Percentiles rank a stretch among this genome's conserved stretches.
Conservation (phyloP, 2,329 filamentous ascomycete genomes). For the Sporothrix curviconia region DNA sequence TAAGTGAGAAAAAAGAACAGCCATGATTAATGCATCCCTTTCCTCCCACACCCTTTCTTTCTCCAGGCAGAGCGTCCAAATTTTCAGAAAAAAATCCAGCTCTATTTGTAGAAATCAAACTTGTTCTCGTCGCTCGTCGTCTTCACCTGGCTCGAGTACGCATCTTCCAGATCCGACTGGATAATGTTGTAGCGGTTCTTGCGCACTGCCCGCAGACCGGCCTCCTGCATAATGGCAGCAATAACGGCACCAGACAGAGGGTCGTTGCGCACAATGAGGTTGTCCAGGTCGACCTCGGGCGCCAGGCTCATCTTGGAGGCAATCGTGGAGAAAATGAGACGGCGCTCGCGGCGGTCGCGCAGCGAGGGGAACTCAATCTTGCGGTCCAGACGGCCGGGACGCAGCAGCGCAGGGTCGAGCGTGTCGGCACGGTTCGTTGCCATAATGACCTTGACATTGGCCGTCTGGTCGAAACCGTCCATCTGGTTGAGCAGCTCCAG, state of each 20-base stretch:
- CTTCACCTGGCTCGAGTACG: slow-evolving; percentile 96
- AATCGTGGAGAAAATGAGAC: slow-evolving; percentile 96
- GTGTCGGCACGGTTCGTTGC: slow-evolving; percentile 98
- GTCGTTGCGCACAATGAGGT: slow-evolving; percentile 92
- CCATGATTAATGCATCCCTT: background rate
- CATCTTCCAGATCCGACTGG: slow-evolving; percentile 91
- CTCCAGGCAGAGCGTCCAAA: too few relatives aligned
- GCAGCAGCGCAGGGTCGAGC: slow-evolving; percentile 86
- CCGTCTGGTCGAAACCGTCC: slow-evolving; percentile 98
- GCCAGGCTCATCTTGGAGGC: slow-evolving; percentile 94
- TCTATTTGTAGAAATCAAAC: slow-evolving; percentile 87
- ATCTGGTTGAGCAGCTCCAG: slow-evolving; percentile 98
- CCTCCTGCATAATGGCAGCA: slow-evolving; percentile 98
- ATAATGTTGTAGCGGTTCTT: slow-evolving; percentile 99
- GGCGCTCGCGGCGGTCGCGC: slow-evolving; percentile 85
- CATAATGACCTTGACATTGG: slow-evolving; percentile 99
- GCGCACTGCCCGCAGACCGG: slow-evolving; percentile 82
- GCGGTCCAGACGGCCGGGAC: slow-evolving; percentile 88
- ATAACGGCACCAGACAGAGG: slow-evolving; percentile 93
- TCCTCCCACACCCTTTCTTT: background rate
- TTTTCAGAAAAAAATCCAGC: background rate
- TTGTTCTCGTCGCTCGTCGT: slow-evolving; percentile 59
- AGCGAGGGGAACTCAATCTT: slow-evolving; percentile 99
- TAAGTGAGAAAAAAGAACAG: too few relatives aligned
- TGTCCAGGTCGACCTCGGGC: slow-evolving; percentile 93